Evolutionary conservation across 2,329 filamentous ascomycete genomes (phyloP).

Genomic region (Salinomyces thailandicus): DNA sequence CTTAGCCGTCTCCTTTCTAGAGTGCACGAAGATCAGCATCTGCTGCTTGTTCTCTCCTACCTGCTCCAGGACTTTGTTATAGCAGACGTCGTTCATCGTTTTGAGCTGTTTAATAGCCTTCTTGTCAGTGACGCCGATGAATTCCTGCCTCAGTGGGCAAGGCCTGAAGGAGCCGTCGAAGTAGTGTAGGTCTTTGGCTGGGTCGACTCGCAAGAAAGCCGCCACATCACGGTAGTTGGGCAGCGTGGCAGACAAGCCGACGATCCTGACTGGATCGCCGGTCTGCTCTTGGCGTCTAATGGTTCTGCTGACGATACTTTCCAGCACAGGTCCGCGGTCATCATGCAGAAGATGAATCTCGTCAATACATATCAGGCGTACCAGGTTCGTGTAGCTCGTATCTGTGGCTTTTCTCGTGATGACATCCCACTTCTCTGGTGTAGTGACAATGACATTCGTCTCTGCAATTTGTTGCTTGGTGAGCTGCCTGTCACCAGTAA

Average conservation of each 20-base stretch:
- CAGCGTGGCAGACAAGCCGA: slow-evolving; percentile 87
- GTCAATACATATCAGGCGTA: slow-evolving; percentile 90
- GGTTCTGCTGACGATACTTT: slow-evolving; percentile 91
- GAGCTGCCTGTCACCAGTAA: slow-evolving; percentile 94
- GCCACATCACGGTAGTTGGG: slow-evolving; percentile 96
- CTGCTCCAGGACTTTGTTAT: slow-evolving; percentile 93
- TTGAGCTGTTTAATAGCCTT: slow-evolving; percentile 98
- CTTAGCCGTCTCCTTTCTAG: slow-evolving; percentile 94
- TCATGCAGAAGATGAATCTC: slow-evolving; percentile 97
- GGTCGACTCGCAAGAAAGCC: slow-evolving; percentile 85
- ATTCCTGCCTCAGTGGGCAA: slow-evolving; percentile 91
- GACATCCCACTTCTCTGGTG: slow-evolving; percentile 98
- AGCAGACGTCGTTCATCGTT: slow-evolving; percentile 98
- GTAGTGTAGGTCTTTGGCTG: slow-evolving; percentile 78
- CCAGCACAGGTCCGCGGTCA: slow-evolving; percentile 88
- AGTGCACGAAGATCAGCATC: slow-evolving; percentile 98
- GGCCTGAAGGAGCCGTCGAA: slow-evolving; percentile 92
- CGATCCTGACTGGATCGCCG: slow-evolving; percentile 79
- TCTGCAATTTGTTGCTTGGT: slow-evolving; percentile 98
- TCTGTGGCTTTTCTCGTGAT: slow-evolving; percentile 97
- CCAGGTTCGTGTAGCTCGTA: slow-evolving; percentile 92
- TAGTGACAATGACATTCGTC: slow-evolving; percentile 96
- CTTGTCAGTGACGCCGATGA: slow-evolving; percentile 92
- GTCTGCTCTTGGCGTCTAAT: slow-evolving; percentile 91
- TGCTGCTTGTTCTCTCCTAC: slow-evolving; percentile 88